Evolutionary conservation across 2,329 filamentous ascomycete species (phyloP).

Genomic region (Xylariaceae sp.): DNA sequence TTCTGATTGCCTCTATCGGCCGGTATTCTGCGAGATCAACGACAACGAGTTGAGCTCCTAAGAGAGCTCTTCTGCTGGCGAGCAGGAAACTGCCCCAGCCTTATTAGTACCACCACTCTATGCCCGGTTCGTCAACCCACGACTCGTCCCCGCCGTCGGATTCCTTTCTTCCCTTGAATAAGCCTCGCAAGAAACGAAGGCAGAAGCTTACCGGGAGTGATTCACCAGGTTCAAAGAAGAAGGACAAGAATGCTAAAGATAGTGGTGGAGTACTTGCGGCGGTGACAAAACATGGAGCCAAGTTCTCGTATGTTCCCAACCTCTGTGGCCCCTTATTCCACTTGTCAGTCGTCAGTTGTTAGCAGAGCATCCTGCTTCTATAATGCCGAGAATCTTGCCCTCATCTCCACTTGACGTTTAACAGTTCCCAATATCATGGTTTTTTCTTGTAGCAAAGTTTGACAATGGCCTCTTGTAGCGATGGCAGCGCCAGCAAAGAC

Average conservation of each 20-base stretch:
- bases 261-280: conserved; percentile 44
- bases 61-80: conserved; percentile 44
- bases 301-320: conserved; percentile 41
- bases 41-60: conserved; percentile 33
- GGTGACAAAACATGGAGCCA: conserved; percentile 46
- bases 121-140: conserved; percentile 46
- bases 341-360: conserved; percentile 18
- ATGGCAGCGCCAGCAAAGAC: conserved; percentile 35
- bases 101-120: conserved; percentile 41
- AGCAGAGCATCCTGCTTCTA: not conserved
- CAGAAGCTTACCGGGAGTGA: conserved; percentile 42
- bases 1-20: conserved; percentile 2
- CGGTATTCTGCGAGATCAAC: conserved; percentile 15
- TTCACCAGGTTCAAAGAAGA: conserved; percentile 45
- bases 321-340: conserved; percentile 8
- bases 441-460: conserved; percentile 18
- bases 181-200: conserved; percentile 39
- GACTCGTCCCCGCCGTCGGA: conserved; percentile 39
- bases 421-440: not conserved
- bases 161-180: conserved; percentile 39
- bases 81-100: conserved; percentile 45
- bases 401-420: conserved; percentile 14
- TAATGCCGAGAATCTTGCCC: conserved; percentile 33
- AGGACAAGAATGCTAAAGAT: conserved; percentile 46
- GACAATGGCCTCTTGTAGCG: conserved; percentile 25